Percentiles rank a stretch among this genome's conserved stretches.
Conservation (phyloP, 2,329 filamentous ascomycete species). For the Epichloe bromicola region DNA sequence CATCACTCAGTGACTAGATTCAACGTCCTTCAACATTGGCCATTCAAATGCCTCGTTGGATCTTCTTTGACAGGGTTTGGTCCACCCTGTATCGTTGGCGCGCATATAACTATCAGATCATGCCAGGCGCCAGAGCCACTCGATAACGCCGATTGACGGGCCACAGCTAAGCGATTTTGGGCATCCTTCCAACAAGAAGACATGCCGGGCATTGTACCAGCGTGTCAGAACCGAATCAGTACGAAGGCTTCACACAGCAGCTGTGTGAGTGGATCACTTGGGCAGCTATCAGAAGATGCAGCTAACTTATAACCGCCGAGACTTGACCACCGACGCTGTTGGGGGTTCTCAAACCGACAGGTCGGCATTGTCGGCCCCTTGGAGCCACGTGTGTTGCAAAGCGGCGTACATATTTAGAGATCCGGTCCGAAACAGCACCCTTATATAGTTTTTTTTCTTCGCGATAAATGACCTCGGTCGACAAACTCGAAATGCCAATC, state of each 20-base stretch:
- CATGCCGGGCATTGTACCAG: not conserved
- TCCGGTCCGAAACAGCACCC: not conserved
- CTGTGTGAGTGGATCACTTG: not conserved
- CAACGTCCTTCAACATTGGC: too few relatives aligned
- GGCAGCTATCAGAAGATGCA: too few relatives aligned
- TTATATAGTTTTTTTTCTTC: not conserved
- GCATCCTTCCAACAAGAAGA: too few relatives aligned
- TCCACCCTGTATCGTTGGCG: slow-evolving; percentile 7
- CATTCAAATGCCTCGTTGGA: too few relatives aligned
- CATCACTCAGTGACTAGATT: too few relatives aligned
- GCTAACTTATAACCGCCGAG: too few relatives aligned
- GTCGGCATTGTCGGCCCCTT: not conserved
- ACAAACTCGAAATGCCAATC: not conserved
- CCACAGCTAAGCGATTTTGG: too few relatives aligned
- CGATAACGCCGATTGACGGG: too few relatives aligned
- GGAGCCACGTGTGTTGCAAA: not conserved
- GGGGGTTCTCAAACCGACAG: not conserved
- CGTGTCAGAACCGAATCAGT: not conserved
- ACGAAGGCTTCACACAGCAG: not conserved
- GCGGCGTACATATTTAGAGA: not conserved
- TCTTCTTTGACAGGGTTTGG: not conserved
- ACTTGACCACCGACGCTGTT: too few relatives aligned
- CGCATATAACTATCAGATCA: slow-evolving; percentile 8
- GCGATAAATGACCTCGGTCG: not conserved
- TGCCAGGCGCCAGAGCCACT: not conserved